phyloP scores from a whole-genome alignment of 1,139 yeast species.

The Meyerozyma elateridarum region DNA sequence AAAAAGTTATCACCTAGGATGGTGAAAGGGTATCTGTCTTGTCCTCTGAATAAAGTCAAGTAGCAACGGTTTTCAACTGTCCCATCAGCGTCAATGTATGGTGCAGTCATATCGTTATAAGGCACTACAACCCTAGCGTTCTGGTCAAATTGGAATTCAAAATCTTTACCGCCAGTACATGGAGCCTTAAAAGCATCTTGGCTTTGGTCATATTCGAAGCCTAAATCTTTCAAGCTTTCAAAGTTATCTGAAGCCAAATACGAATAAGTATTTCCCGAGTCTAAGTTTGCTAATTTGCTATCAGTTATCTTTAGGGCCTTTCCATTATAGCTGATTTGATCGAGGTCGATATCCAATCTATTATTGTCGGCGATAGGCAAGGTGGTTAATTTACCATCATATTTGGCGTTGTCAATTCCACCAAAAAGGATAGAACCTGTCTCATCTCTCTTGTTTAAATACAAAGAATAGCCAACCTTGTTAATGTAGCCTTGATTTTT shows the following conservation, averaged over 20 bases:
- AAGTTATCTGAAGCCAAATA: slow-evolving; percentile 27
- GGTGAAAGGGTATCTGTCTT: too few species aligned
- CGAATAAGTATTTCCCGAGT: slow-evolving; percentile 28
- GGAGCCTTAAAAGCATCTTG: slow-evolving; percentile 27
- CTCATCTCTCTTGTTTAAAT: slow-evolving; percentile 39
- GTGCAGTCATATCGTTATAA: slow-evolving; percentile 36
- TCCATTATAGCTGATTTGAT: slow-evolving; percentile 18
- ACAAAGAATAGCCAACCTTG: slow-evolving; percentile 49
- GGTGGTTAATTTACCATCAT: slow-evolving; percentile 20
- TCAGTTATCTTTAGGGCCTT: slow-evolving; percentile 5
- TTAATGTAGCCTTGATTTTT: slow-evolving; percentile 45
- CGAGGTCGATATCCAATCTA: slow-evolving; percentile 26
- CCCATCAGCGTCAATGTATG: slow-evolving; percentile 5
- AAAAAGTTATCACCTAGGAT: slow-evolving; percentile 19
- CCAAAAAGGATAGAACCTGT: slow-evolving; percentile 27
- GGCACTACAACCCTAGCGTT: slow-evolving; percentile 36
- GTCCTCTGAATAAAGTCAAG: not conserved
- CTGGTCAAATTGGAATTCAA: too few species aligned
- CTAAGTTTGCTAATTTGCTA: slow-evolving; percentile 13
- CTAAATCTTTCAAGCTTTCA: slow-evolving; percentile 21
- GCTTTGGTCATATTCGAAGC: slow-evolving; percentile 25
- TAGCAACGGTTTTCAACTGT: too few species aligned
- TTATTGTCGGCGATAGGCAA: slow-evolving; percentile 19
- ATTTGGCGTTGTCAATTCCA: slow-evolving; percentile 26
- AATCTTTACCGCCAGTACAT: slow-evolving; percentile 21